A percentile compares a stretch with the other conserved stretches of the same genome.
Conservation (phyloP, 352 stramenopile genomes). For the Globisporangium ultimum region DNA sequence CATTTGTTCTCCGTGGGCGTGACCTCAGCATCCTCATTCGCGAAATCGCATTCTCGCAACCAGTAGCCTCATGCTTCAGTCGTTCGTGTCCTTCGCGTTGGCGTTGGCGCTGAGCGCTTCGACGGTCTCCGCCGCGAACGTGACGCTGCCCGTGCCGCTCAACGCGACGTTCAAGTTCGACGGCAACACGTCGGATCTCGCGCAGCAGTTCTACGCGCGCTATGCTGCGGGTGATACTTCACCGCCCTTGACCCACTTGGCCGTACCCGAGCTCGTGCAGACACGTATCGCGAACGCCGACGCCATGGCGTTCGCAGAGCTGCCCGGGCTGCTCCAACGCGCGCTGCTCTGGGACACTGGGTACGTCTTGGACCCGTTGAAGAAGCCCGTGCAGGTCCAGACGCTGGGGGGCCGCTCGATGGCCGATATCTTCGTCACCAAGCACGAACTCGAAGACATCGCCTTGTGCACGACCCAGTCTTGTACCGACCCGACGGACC, state of each 20-base stretch:
- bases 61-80: no score
- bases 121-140: not conserved
- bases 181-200: constrained; percentile 13
- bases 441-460: constrained; percentile 17
- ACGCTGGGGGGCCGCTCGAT: constrained; percentile 25
- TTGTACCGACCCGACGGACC: constrained; percentile 17
- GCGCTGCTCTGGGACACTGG: constrained; percentile 58
- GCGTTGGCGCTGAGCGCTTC: no score
- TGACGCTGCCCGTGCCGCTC: constrained; percentile 9
- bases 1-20: no score
- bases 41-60: no score
- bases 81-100: no score
- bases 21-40: no score
- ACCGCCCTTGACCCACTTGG: no score
- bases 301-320: constrained; percentile 16
- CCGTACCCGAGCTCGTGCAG: no score
- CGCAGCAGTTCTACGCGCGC: constrained; percentile 15
- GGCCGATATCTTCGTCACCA: constrained; percentile 22
- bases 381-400: constrained; percentile 24
- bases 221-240: not conserved
- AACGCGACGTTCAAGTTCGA: constrained; percentile 13
- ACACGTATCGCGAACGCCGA: constrained; percentile 13
- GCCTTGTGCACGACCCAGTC: constrained; percentile 12
- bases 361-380: constrained; percentile 20
- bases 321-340: constrained; percentile 36